phyloP scores from a whole-genome alignment of 2,329 filamentous ascomycete species.

The Cladobotryum protrusum region DNA sequence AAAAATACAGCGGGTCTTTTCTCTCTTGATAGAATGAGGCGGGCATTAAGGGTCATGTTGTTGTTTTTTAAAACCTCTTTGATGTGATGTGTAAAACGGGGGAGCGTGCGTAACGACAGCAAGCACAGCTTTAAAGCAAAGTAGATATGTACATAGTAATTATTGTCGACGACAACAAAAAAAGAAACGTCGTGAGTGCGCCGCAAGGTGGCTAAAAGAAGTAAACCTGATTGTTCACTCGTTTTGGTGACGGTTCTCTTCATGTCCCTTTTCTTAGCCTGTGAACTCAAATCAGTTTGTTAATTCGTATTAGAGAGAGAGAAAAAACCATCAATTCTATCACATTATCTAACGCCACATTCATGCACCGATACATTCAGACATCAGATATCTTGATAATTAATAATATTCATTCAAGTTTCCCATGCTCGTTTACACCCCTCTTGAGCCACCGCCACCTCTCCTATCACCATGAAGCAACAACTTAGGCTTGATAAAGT shows the following conservation, averaged over 20 bases:
- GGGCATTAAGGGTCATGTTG: no score
- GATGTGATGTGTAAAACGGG: neutral
- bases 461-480: constrained; percentile 63
- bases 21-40: neutral
- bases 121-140: neutral
- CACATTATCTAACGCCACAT: constrained; percentile 8
- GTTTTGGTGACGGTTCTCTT: neutral
- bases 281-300: neutral
- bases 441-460: constrained; percentile 23
- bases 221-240: no score
- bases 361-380: constrained; percentile 5
- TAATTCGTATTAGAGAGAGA: neutral
- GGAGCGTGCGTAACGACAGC: neutral
- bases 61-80: no score
- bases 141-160: constrained; percentile 11
- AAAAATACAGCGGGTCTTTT: neutral
- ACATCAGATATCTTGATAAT: constrained; percentile 2
- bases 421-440: constrained; percentile 13
- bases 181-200: neutral
- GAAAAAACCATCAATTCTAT: constrained; percentile 8
- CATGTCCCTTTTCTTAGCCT: neutral
- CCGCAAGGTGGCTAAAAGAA: no score
- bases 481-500: constrained; percentile 88
- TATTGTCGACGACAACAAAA: constrained; percentile 4
- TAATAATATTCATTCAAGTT: neutral